Conservation (phyloP, 495 filamentous ascomycete species). For the Tuber calosporum region DNA sequence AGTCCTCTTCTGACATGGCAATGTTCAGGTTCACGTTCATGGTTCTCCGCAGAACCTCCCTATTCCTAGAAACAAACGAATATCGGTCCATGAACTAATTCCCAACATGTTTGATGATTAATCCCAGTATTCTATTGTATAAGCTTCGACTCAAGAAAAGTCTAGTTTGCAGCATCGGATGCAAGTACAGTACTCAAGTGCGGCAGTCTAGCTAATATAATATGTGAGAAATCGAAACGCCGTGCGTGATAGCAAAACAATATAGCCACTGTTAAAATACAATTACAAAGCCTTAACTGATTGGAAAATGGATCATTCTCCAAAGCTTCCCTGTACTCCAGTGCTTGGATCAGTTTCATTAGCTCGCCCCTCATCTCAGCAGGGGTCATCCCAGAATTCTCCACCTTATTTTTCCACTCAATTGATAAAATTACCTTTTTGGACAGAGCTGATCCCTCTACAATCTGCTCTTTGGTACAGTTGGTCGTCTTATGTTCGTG, state of each 20-base stretch:
- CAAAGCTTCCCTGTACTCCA: conserved; percentile 55
- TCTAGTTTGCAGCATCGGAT: not conserved
- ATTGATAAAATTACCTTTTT: conserved; percentile 79
- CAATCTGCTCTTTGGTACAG: conserved; percentile 71
- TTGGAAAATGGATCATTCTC: conserved; percentile 82
- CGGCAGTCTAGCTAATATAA: not conserved
- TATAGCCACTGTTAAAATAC: not conserved
- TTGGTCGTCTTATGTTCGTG: conserved; percentile 52
- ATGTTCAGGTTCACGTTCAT: no score
- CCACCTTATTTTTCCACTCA: conserved; percentile 81
- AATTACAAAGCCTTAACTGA: conserved; percentile 68
- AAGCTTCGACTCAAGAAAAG: not conserved
- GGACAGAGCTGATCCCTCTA: conserved; percentile 77
- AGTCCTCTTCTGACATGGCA: no score
- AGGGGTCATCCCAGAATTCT: conserved; percentile 56
- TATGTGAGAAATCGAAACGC: not conserved
- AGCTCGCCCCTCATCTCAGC: conserved; percentile 74
- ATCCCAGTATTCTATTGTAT: not conserved
- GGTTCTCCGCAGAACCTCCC: no score
- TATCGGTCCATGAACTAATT: not conserved
- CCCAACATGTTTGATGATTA: not conserved
- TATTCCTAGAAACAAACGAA: not conserved
- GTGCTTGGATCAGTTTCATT: conserved; percentile 66
- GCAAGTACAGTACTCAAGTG: not conserved
- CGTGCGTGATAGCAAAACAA: not conserved